A percentile compares a stretch with the other conserved stretches of the same genome.
phyloP scores from a whole-genome alignment of 495 filamentous ascomycete species.

The Oleoguttula mirabilis region DNA sequence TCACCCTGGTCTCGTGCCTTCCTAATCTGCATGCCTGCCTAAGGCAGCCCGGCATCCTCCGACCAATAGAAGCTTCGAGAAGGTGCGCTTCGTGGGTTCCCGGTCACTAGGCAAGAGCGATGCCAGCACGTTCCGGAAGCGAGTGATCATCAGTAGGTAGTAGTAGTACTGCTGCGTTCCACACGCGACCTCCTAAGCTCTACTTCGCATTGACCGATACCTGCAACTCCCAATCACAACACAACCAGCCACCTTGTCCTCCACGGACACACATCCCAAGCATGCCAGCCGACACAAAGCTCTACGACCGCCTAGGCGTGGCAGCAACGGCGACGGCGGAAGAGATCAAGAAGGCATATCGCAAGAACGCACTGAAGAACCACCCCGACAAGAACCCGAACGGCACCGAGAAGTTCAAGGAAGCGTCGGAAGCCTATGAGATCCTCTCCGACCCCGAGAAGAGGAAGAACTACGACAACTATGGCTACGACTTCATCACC shows the following conservation, averaged over 20 bases:
- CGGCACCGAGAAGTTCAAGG: slow-evolving; percentile 74
- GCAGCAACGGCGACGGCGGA: slow-evolving; percentile 65
- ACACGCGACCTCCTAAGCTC: too few relatives aligned
- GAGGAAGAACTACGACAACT: slow-evolving; percentile 90
- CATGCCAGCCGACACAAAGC: slow-evolving; percentile 34
- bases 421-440: slow-evolving; percentile 93
- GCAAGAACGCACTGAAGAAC: slow-evolving; percentile 63
- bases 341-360: slow-evolving; percentile 94
- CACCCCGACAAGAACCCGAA: slow-evolving; percentile 93
- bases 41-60: neutral
- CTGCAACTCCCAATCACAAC: too few relatives aligned
- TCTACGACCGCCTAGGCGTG: slow-evolving; percentile 33
- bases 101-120: too few relatives aligned
- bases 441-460: slow-evolving; percentile 96
- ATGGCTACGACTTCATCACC: slow-evolving; percentile 84
- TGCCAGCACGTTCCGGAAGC: too few relatives aligned
- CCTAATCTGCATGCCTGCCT: too few relatives aligned
- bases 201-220: too few relatives aligned
- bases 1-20: too few relatives aligned
- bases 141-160: too few relatives aligned
- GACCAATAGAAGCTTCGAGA: slow-evolving; percentile 18
- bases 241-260: too few relatives aligned
- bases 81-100: slow-evolving; percentile 6
- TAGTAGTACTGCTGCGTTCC: too few relatives aligned
- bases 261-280: too few relatives aligned